These are phyloP conservation scores for Elaeis guineensis DNA, from an alignment of 176 grass and related monocot species.

Conservation along the genomic window DNA sequence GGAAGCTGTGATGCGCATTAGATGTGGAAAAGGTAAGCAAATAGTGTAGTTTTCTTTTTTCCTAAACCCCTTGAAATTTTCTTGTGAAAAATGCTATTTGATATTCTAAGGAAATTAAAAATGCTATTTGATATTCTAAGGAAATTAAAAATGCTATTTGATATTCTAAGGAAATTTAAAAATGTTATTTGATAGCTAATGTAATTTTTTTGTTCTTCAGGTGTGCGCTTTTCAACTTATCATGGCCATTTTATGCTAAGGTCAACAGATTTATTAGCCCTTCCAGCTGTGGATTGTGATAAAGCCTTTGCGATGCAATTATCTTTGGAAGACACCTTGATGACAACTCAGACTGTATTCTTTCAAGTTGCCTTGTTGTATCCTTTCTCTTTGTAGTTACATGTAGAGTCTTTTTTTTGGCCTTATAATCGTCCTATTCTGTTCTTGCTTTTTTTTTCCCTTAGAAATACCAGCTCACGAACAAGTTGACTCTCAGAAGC, in stretches of 20 bases:
- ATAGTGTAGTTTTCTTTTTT: background rate
- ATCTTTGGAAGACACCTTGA: constrained; percentile 73
- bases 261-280: constrained; percentile 87
- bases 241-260: constrained; percentile 98
- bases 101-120: too few species aligned
- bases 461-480: too few species aligned
- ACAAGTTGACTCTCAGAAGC: too few species aligned
- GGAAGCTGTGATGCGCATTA: constrained; percentile 97
- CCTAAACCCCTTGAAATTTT: background rate
- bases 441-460: too few species aligned
- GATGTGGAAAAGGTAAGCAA: constrained; percentile 89
- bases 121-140: constrained; percentile 18
- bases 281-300: constrained; percentile 97
- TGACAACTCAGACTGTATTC: constrained; percentile 82
- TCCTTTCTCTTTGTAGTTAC: constrained; percentile 34
- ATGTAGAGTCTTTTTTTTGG: background rate
- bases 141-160: background rate
- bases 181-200: constrained; percentile 7
- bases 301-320: constrained; percentile 96
- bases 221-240: constrained; percentile 84
- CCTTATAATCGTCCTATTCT: too few species aligned
- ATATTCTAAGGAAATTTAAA: constrained; percentile 13
- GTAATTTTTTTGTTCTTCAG: constrained; percentile 33
- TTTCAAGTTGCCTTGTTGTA: constrained; percentile 96
- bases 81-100: background rate